Percentiles rank a stretch among this genome's conserved stretches.
phyloP scores from a whole-genome alignment of 192 early-diverging fungal species.

The Backusella luteola region DNA sequence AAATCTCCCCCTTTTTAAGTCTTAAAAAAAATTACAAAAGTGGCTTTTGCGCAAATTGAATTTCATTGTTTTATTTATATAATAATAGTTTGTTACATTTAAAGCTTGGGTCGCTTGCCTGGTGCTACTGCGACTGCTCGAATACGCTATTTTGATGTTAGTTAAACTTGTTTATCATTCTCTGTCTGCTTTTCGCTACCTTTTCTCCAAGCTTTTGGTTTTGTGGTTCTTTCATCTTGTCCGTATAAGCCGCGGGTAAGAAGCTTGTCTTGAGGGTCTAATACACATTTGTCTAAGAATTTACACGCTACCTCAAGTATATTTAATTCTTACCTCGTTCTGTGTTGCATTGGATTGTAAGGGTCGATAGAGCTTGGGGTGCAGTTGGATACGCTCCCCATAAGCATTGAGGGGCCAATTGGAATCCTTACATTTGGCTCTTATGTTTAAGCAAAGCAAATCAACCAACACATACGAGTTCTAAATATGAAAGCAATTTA shows the following conservation, averaged over 20 bases:
- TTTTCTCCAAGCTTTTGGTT: constrained; percentile 13
- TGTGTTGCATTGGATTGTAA: constrained; percentile 38
- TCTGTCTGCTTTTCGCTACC: background rate
- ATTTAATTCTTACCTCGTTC: constrained; percentile 32
- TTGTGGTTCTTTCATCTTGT: background rate
- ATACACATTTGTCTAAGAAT: background rate
- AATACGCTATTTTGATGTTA: background rate
- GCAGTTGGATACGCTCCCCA: constrained; percentile 65
- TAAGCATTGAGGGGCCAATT: constrained; percentile 84
- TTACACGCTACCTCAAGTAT: background rate
- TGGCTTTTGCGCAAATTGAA: background rate
- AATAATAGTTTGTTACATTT: background rate
- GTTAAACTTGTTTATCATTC: background rate
- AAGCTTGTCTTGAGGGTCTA: constrained; percentile 37
- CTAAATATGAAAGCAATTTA: constrained; percentile 23
- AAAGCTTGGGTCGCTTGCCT: background rate
- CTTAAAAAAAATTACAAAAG: background rate
- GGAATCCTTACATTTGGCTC: constrained; percentile 65
- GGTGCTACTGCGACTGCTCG: background rate
- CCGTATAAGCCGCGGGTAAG: constrained; percentile 23
- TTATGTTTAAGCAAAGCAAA: constrained; percentile 76
- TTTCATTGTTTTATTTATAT: background rate
- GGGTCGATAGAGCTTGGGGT: constrained; percentile 64
- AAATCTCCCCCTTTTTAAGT: background rate
- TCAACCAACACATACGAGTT: constrained; percentile 85